Conservation (phyloP, 2,329 filamentous ascomycete genomes). For the Macrophomina tecta region DNA sequence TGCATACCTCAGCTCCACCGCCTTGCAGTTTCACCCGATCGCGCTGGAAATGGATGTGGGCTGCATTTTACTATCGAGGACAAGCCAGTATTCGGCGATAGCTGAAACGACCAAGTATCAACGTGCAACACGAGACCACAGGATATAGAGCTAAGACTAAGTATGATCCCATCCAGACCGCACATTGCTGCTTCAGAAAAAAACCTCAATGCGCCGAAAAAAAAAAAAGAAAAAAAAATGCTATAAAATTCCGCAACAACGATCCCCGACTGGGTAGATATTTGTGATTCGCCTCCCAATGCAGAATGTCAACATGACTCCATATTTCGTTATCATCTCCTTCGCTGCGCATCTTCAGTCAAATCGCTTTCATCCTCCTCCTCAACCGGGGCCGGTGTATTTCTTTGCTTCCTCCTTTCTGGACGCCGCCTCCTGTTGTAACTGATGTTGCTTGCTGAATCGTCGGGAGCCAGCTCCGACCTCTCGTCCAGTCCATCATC, state of each 20-base stretch:
- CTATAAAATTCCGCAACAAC: neutral
- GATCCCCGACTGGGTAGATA: neutral
- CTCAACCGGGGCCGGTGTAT: conserved; percentile 75
- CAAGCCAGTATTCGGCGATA: conserved; percentile 16
- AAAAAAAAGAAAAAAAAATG: neutral
- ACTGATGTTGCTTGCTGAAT: conserved; percentile 80
- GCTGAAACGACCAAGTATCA: conserved; percentile 1
- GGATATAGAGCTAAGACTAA: conserved; percentile 26
- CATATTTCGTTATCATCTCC: neutral
- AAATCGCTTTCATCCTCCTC: conserved; percentile 62
- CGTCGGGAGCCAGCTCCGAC: conserved; percentile 71
- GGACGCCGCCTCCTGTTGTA: conserved; percentile 71
- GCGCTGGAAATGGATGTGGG: neutral
- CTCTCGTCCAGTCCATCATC: conserved; percentile 45
- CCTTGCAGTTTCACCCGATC: neutral
- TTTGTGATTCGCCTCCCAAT: conserved; percentile 19
- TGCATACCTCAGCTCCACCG: neutral
- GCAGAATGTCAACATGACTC: neutral
- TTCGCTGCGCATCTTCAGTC: conserved; percentile 15
- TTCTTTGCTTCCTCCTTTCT: conserved; percentile 70
- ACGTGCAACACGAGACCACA: neutral
- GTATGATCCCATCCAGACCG: neutral
- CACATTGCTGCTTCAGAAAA: neutral
- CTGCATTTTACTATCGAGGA: neutral
- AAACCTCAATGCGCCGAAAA: neutral